phyloP scores from a whole-genome alignment of 345 rosid genomes.

The Citrus mangshanensis region DNA sequence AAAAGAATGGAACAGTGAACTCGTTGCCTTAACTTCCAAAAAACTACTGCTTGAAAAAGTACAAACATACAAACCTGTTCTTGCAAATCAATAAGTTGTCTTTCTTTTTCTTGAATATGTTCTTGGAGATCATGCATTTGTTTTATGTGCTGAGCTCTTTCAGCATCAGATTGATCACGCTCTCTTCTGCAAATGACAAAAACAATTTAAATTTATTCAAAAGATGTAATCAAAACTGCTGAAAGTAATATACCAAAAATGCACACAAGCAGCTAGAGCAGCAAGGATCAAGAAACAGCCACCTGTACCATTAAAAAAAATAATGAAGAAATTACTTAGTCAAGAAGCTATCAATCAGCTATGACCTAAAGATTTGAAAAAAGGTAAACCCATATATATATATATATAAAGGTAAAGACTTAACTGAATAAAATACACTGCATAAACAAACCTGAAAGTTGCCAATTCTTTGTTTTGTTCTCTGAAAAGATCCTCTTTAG shows the following conservation, averaged over 20 bases:
- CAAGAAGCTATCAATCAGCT: neutral
- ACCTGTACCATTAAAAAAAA: neutral
- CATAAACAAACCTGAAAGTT: constrained; percentile 56
- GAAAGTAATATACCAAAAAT: neutral
- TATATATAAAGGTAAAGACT: neutral
- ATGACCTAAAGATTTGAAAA: neutral
- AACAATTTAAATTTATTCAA: constrained; percentile 9
- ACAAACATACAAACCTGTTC: constrained; percentile 63
- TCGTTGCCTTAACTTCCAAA: neutral
- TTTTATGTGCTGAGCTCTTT: constrained; percentile 74
- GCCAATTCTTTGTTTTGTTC: constrained; percentile 90
- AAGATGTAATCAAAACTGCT: neutral
- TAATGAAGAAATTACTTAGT: neutral
- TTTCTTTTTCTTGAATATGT: constrained; percentile 84
- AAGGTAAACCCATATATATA: neutral
- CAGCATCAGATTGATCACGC: constrained; percentile 97
- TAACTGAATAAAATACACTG: neutral
- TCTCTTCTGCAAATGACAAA: constrained; percentile 67
- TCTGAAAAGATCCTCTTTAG: constrained; percentile 86
- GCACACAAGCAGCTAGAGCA: neutral
- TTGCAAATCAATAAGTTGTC: constrained; percentile 79
- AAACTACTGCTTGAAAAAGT: neutral
- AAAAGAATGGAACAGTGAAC: neutral
- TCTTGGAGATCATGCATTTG: constrained; percentile 88
- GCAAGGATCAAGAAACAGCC: neutral